Evolutionary conservation across 2,329 filamentous ascomycete genomes (phyloP), one percentile per base, ranked within the genome.

Genomic region (Trichoderma gracile): DNA sequence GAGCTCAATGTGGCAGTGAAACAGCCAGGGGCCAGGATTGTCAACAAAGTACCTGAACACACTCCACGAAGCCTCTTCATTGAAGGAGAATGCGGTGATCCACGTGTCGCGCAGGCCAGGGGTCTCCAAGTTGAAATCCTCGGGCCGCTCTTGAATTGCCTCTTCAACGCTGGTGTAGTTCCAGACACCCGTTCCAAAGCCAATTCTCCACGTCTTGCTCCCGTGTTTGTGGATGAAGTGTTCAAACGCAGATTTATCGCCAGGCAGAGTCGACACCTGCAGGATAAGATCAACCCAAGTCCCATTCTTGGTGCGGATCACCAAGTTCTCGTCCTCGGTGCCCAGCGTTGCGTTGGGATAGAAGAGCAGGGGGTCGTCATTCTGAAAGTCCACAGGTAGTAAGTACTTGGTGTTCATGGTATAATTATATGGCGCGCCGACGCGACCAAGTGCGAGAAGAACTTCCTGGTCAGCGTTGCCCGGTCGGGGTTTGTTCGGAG

Each of bases 211-310:
- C 74, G 83, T 85, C 71, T 86, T 86, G 69, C 82, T 85, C 55
- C 82, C 81, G 74, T 89, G 86, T 76, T 88, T 88, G 78, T 89
- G 86, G 55, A 89, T 83, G 0, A 85, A 83, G 66, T 89, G 86
- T 19, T 59, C 56, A 42, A 59, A 59, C 7, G 56, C 42, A 19
- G 56, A 40, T 14, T 74, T 69, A 2, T 76, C 84, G 68, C 85
- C 82, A 9, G 81, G 75, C 5, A 75, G 73, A 2, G 71, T 71
- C 19, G 73, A 71, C 3, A 81, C 75, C 43, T 79, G 73, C 66
- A 86, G 77, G 67, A 87, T 76, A 21, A 86, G 69, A 69, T 87
- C 85, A 8, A 87, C 76, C 84, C 84, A 86, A 3, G 80, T 77
- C 67, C 76, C 73, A 66, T 81, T 78, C 21, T 68, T 70, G 5